phyloP scores from a whole-genome alignment of 2,329 filamentous ascomycete genomes.

The Zasmidium cellare region DNA sequence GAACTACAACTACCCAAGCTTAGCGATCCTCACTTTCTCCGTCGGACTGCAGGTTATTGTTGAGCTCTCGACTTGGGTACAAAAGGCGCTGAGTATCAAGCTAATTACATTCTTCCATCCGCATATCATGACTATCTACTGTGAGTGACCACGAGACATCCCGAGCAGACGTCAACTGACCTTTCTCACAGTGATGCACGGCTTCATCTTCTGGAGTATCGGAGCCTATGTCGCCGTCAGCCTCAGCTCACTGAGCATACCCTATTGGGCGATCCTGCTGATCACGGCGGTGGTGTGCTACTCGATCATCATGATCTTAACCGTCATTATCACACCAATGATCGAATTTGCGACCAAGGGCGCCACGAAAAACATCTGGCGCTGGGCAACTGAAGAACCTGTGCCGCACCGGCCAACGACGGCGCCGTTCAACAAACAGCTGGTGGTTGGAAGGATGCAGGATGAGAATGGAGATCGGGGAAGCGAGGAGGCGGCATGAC shows the following conservation, averaged over 20 bases:
- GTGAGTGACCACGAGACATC: slow-evolving; percentile 26
- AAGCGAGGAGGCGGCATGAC: too few relatives aligned
- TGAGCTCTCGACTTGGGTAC: slow-evolving; percentile 39
- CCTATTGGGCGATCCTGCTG: slow-evolving; percentile 38
- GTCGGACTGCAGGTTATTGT: slow-evolving; percentile 37
- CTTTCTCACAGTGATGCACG: slow-evolving; percentile 40
- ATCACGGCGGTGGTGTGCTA: slow-evolving; percentile 41
- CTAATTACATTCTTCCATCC: slow-evolving; percentile 46
- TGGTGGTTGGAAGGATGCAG: slow-evolving; percentile 21
- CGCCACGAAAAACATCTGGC: slow-evolving; percentile 25
- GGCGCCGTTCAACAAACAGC: slow-evolving; percentile 24
- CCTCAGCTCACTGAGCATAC: slow-evolving; percentile 32
- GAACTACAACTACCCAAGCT: slow-evolving; percentile 44
- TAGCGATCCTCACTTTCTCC: slow-evolving; percentile 46
- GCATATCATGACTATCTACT: slow-evolving; percentile 52
- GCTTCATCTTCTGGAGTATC: slow-evolving; percentile 48
- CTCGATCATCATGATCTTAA: slow-evolving; percentile 17
- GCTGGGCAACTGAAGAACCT: slow-evolving; percentile 27
- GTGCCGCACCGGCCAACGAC: slow-evolving; percentile 25
- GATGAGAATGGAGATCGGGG: slow-evolving; percentile 3
- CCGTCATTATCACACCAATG: slow-evolving; percentile 20
- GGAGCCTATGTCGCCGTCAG: slow-evolving; percentile 39
- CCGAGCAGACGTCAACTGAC: slow-evolving; percentile 1
- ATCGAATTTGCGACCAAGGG: slow-evolving; percentile 26
- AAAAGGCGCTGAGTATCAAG: slow-evolving; percentile 43